These are phyloP conservation scores for Trichoderma breve DNA, from an alignment of 2,329 filamentous ascomycete species.

Conservation along the genomic window DNA sequence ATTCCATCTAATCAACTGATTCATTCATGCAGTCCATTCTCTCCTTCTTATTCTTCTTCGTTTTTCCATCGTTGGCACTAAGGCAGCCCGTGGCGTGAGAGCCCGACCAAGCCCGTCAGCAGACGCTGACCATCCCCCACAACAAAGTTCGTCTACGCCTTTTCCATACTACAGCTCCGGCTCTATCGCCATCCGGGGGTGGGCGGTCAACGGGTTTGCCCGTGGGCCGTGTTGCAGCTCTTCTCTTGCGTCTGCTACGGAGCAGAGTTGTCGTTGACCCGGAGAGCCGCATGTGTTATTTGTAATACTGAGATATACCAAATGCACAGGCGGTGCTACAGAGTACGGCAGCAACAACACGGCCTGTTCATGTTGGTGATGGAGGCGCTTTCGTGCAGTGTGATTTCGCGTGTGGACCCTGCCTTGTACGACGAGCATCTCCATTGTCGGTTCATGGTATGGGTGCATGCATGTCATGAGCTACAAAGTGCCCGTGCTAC, in stretches of 20 bases:
- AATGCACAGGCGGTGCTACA: background rate
- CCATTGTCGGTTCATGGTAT: background rate
- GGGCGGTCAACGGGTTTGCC: conserved; percentile 9
- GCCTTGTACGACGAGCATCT: background rate
- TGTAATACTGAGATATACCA: background rate
- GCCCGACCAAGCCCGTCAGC: conserved; percentile 12
- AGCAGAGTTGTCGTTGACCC: background rate
- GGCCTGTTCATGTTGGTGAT: background rate
- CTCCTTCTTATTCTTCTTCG: background rate
- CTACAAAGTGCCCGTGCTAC: background rate
- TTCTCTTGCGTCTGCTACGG: background rate
- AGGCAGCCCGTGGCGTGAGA: conserved; percentile 7
- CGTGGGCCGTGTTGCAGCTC: background rate
- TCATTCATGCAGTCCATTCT: background rate
- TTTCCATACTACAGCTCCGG: background rate
- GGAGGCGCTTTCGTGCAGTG: background rate
- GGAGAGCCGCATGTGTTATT: background rate
- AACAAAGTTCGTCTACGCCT: background rate
- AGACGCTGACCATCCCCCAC: conserved; percentile 8
- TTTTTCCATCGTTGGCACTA: background rate
- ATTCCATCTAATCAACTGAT: background rate
- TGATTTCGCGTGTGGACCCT: background rate
- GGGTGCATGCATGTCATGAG: background rate
- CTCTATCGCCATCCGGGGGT: background rate
- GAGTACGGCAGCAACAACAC: background rate